phyloP scores from a whole-genome alignment of 106 monocot genomes.

The Dendrobium officinale region DNA sequence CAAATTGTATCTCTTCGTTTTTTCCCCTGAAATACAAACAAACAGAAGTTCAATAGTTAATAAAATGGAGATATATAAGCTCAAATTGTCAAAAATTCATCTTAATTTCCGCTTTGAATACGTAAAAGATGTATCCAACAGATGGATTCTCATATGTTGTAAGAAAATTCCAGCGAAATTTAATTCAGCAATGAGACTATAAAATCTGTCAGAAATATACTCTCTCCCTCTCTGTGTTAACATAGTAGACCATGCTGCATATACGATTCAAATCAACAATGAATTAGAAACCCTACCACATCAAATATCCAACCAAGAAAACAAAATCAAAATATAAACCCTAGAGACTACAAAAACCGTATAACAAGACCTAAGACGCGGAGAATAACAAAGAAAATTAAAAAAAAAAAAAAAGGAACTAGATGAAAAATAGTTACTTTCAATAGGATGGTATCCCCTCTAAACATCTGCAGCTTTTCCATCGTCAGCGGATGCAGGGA shows the following conservation, averaged over 20 bases:
- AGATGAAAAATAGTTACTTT: conserved; percentile 23
- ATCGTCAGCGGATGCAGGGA: conserved; percentile 43
- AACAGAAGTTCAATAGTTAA: not conserved
- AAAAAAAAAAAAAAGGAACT: not conserved
- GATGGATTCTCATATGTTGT: too few relatives aligned
- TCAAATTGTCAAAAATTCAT: not conserved
- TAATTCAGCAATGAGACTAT: too few relatives aligned
- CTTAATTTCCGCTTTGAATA: not conserved
- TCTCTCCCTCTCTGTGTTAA: too few relatives aligned
- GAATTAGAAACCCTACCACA: not conserved
- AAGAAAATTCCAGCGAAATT: too few relatives aligned
- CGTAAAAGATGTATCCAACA: not conserved
- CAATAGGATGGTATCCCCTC: conserved; percentile 46
- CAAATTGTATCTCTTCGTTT: conserved; percentile 52
- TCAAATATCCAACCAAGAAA: not conserved
- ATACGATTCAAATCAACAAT: not conserved
- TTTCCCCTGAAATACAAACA: conserved; percentile 34
- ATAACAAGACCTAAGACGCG: not conserved
- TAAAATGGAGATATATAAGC: not conserved
- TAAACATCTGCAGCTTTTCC: conserved; percentile 61
- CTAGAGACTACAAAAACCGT: not conserved
- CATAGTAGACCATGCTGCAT: not conserved
- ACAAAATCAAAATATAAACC: not conserved
- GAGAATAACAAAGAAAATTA: not conserved
- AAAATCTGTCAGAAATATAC: too few relatives aligned